These are phyloP conservation scores for Nakazawaea wickerhamii DNA, from an alignment of 805 yeast species.

Conservation along the genomic window DNA sequence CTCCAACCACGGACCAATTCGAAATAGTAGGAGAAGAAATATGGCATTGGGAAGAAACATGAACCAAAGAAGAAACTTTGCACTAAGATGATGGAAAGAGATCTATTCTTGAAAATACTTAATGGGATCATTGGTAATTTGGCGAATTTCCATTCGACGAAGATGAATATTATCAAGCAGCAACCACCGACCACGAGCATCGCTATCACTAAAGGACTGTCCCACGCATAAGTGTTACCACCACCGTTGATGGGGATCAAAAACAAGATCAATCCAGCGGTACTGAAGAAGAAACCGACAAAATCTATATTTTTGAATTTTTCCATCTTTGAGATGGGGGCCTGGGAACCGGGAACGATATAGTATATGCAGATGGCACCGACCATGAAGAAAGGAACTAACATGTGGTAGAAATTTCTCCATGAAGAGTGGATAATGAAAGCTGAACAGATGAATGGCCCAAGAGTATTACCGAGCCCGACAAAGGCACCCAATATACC, in stretches of 20 bases:
- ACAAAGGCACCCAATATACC: constrained; percentile 47
- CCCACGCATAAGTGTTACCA: constrained; percentile 51
- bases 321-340: constrained; percentile 26
- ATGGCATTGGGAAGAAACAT: constrained; percentile 39
- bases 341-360: constrained; percentile 30
- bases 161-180: constrained; percentile 35
- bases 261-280: constrained; percentile 42
- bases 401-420: constrained; percentile 48
- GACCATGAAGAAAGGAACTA: constrained; percentile 32
- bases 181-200: constrained; percentile 39
- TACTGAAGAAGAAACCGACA: constrained; percentile 39
- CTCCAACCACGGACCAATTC: constrained; percentile 38
- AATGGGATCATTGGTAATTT: constrained; percentile 52
- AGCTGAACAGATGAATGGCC: constrained; percentile 53
- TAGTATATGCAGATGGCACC: constrained; percentile 27
- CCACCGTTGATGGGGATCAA: constrained; percentile 55
- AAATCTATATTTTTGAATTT: constrained; percentile 44
- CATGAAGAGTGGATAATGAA: constrained; percentile 39
- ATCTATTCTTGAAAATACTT: constrained; percentile 31
- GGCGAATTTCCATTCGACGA: constrained; percentile 46
- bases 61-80: constrained; percentile 45
- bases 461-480: constrained; percentile 46
- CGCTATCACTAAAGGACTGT: constrained; percentile 30
- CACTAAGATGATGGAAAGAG: constrained; percentile 30
- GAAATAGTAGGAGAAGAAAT: constrained; percentile 44